These are phyloP conservation scores for Geotrichum restrictum DNA, from an alignment of 1,139 yeast genomes.

Conservation along the genomic window DNA sequence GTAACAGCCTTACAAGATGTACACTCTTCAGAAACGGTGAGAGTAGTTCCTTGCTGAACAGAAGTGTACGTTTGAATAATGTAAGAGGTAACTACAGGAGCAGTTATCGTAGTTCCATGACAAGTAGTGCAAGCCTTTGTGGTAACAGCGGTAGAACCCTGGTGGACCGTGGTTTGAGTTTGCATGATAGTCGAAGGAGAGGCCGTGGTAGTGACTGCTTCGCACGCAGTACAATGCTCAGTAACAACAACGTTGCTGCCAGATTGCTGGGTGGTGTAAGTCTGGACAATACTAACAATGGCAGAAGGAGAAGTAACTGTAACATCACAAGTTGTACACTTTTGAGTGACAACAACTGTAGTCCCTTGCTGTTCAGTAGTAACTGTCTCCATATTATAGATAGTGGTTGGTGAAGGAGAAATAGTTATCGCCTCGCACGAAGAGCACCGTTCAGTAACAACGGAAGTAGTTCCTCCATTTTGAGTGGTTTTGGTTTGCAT, in stretches of 20 bases:
- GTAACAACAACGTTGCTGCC: constrained; percentile 5
- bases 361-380: neutral
- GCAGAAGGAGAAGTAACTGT: constrained; percentile 11
- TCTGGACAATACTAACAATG: constrained; percentile 2
- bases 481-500: neutral
- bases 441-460: constrained; percentile 6
- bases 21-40: constrained; percentile 13
- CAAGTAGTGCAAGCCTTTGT: constrained; percentile 3
- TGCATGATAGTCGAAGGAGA: neutral
- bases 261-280: neutral
- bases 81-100: constrained; percentile 9
- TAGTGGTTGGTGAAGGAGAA: constrained; percentile 8
- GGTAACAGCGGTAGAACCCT: constrained; percentile 6
- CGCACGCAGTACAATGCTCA: neutral
- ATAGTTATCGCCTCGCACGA: constrained; percentile 7
- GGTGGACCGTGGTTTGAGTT: neutral
- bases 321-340: constrained; percentile 10
- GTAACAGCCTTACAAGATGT: constrained; percentile 15
- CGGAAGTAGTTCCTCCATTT: neutral
- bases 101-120: constrained; percentile 1
- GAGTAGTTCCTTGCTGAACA: constrained; percentile 7
- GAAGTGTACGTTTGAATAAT: constrained; percentile 13
- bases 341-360: constrained; percentile 9
- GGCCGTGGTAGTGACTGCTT: constrained; percentile 5
- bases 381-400: neutral